Percentiles rank a stretch among this genome's conserved stretches.
These are phyloP conservation scores for Fusarium sp. DNA, from an alignment of 2,329 filamentous ascomycete genomes.

Conservation along the genomic window DNA sequence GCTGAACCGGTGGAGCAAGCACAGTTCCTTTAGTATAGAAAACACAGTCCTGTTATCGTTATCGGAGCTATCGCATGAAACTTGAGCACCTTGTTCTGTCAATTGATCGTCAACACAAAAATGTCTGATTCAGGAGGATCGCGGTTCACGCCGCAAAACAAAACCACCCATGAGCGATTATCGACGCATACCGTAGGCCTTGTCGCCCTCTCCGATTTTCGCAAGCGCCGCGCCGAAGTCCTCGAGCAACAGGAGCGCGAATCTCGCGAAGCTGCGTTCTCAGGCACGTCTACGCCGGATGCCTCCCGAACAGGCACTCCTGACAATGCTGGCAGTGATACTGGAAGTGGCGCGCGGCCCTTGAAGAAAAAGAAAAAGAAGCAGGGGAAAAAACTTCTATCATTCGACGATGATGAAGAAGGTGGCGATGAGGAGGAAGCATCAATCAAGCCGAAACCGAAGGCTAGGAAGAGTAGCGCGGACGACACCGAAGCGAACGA, in stretches of 20 bases:
- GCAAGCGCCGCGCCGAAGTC: constrained; percentile 95
- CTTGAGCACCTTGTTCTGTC: constrained; percentile 10
- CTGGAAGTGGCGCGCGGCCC: constrained; percentile 42
- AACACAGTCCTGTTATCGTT: constrained; percentile 27
- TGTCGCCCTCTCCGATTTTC: constrained; percentile 92
- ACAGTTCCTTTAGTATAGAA: not conserved
- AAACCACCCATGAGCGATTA: constrained; percentile 84
- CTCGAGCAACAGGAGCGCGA: constrained; percentile 91
- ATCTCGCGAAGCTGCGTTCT: constrained; percentile 73
- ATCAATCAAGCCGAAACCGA: constrained; percentile 49
- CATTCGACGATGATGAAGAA: constrained; percentile 79
- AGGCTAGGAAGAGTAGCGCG: constrained; percentile 55
- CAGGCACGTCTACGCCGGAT: constrained; percentile 63
- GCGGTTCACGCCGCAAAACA: constrained; percentile 82
- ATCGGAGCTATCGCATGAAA: constrained; percentile 7
- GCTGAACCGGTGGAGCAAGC: rapidly evolving
- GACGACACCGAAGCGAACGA: constrained; percentile 52
- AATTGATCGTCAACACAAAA: constrained; percentile 1
- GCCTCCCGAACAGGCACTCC: constrained; percentile 65
- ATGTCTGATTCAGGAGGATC: constrained; percentile 63
- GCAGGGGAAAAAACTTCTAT: constrained; percentile 65
- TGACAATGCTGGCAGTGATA: constrained; percentile 58
- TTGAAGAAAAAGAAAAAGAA: constrained; percentile 61
- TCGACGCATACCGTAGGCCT: constrained; percentile 92
- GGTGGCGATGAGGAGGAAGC: constrained; percentile 68